Base-by-base conservation (phyloP, 228 moss, liverwort and hornwort species). In the Sphagnum magellanicum region DNA sequence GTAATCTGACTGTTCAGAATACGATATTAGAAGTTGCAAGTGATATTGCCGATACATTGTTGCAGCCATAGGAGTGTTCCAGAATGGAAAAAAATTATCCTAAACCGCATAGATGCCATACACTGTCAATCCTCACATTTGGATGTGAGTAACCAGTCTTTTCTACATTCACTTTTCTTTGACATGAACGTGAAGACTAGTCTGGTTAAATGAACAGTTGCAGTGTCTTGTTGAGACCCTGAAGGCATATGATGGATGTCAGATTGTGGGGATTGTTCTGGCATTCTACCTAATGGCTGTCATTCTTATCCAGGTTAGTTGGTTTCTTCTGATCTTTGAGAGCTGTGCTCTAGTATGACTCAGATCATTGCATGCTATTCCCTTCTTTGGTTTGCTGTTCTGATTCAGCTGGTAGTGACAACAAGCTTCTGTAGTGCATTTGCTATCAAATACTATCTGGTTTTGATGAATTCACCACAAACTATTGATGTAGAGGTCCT, bases 211-310 rank as follows among this genome's bases (percentile, higher is more conserved):
- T 32, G 32, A 32, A 32, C 32, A 32, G 32, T 32, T 32, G 32
- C 32, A 32, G 32, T 32, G 32, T 32, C 32, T 32, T 32, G 32
- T 32, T 32, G 32, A 32, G 32, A 32, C 32, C 32, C 32, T 32
- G 32, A 32, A 32, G 32, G 32, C 32, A 32, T 32, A 32, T 32
- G 32, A 3, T 55, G 64, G 16, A 78, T 32, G 74, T 73, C 94
- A 94, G 94, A 78, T 94, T 68, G 78, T 94, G 16, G 94, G 94
- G 49, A 72, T 86, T 71, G 77, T 53, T 49, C 77, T 86, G 73
- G 86, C 86, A 73, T 79, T 86, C 65, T 86, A 86, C 74, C 86
- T 86, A 51, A 82, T 86, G 86, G 86, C 79, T 50, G 86, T 86
- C 75, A 82, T 86, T 74, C 86, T 86, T 53, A 79, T 86, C 72